These are phyloP conservation scores for Phascolomyces articulosus DNA, from an alignment of 371 early-diverging fungal genomes.

Conservation along the genomic window DNA sequence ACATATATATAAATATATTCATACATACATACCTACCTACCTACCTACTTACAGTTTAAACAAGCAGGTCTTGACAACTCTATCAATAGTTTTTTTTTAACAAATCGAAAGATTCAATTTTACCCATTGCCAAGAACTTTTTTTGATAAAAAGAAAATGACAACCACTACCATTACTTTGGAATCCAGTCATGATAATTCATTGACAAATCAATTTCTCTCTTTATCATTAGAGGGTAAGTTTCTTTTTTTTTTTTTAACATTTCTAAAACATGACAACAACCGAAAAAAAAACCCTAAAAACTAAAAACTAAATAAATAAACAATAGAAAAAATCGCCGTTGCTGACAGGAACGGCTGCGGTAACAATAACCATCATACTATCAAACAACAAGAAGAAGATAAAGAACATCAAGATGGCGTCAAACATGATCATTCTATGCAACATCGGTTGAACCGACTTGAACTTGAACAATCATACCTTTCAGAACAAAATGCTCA, in stretches of 20 bases:
- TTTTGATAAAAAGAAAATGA: conserved; percentile 1
- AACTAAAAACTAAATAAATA: neutral
- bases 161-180: conserved; percentile 1
- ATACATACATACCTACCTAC: too few species aligned
- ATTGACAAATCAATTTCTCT: neutral
- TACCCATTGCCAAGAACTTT: too few species aligned
- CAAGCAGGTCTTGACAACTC: conserved; percentile 1
- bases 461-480: conserved; percentile 48
- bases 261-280: too few species aligned
- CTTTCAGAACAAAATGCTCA: conserved; percentile 46
- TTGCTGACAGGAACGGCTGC: neutral
- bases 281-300: too few species aligned
- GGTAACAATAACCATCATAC: neutral
- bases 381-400: too few species aligned
- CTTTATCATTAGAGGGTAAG: conserved; percentile 8
- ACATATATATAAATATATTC: too few species aligned
- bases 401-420: neutral
- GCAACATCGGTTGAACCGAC: conserved; percentile 19
- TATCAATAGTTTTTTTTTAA: too few species aligned
- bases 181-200: neutral
- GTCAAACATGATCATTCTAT: neutral
- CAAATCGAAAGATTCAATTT: too few species aligned
- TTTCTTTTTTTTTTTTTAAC: too few species aligned
- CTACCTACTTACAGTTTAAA: neutral
- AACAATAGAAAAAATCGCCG: neutral